phyloP scores from a whole-genome alignment of 805 yeast species.

The Lachancea mirantina region DNA sequence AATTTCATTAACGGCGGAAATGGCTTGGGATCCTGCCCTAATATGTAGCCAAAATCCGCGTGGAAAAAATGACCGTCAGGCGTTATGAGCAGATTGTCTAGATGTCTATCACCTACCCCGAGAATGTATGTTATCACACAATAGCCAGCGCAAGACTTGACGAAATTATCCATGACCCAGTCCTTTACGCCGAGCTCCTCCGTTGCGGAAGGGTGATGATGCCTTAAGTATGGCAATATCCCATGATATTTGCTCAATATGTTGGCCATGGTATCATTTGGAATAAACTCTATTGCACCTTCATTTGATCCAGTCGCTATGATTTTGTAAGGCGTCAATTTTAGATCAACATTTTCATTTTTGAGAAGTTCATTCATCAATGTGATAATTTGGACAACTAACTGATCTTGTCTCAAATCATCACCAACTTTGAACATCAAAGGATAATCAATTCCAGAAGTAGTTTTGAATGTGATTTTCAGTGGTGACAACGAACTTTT shows the following conservation, averaged over 20 bases:
- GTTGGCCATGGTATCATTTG: constrained; percentile 80
- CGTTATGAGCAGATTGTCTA: constrained; percentile 77
- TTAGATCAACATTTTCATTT: constrained; percentile 84
- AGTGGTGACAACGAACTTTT: constrained; percentile 88
- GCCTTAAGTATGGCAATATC: constrained; percentile 61
- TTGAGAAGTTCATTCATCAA: constrained; percentile 83
- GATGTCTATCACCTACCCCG: constrained; percentile 96
- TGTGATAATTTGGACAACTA: constrained; percentile 87
- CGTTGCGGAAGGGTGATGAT: constrained; percentile 51
- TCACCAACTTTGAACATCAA: constrained; percentile 93
- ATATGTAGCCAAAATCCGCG: constrained; percentile 94
- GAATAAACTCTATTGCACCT: constrained; percentile 92
- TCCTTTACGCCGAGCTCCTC: constrained; percentile 32
- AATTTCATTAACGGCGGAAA: constrained; percentile 97
- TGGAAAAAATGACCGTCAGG: constrained; percentile 91
- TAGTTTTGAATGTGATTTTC: constrained; percentile 68
- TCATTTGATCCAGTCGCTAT: constrained; percentile 86
- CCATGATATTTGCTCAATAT: constrained; percentile 70
- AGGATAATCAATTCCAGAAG: constrained; percentile 49
- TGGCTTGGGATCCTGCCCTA: constrained; percentile 97
- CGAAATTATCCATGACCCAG: constrained; percentile 85
- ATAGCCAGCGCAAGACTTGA: constrained; percentile 94
- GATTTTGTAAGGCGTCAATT: constrained; percentile 81
- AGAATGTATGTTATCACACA: constrained; percentile 90
- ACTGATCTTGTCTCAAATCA: constrained; percentile 92